Evolutionary conservation across 345 rosid species (phyloP), one percentile per base, ranked within the genome.

Genomic region (Mercurialis annua): DNA sequence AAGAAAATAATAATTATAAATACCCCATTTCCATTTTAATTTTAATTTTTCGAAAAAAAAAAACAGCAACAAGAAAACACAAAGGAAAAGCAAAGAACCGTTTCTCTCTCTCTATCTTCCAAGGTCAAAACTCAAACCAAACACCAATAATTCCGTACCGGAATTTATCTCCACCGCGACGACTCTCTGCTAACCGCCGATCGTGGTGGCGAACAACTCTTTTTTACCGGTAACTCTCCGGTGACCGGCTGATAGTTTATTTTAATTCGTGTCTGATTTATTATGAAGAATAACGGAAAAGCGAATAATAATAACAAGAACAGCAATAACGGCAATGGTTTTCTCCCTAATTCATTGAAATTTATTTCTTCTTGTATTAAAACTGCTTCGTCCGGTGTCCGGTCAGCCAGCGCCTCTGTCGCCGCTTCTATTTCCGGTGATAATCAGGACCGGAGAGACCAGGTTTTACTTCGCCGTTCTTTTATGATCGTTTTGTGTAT

Each of bases 301-400:
- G 80, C 61, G 64, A 72, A 73, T 51, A 80, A 67, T 42, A 73
- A 14, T 40, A 65, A 29, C 34, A 71, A 71, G 26, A 70, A 18
- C 48, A 70, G 20, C 48, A 70, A 66, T 49, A 69, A 63, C 47
- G 67, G 34, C 62, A 72, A 86, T 75, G 82, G 88, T 15, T 81
- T 94, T 59, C 36, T 94, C 48, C 97, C 97, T 1, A 82, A 73
- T 82, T 91, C 97, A 14, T 67, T 91, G 65, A 94, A 84, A 75
- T 89, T 94, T 75, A 86, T 94, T 65, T 94, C 97, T 18, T 86
- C 95, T 14, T 94, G 90, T 40, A 76, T 94, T 65, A 84, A 84
- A 70, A 89, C 97, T 47, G 98, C 98, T 54, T 93, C 98, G 48
- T 87, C 96, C 40, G 96, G 98, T 54, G 98, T 93, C 23, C 88